phyloP scores from a whole-genome alignment of 176 grass and related monocot genomes.

The Tillandsia leiboldiana region DNA sequence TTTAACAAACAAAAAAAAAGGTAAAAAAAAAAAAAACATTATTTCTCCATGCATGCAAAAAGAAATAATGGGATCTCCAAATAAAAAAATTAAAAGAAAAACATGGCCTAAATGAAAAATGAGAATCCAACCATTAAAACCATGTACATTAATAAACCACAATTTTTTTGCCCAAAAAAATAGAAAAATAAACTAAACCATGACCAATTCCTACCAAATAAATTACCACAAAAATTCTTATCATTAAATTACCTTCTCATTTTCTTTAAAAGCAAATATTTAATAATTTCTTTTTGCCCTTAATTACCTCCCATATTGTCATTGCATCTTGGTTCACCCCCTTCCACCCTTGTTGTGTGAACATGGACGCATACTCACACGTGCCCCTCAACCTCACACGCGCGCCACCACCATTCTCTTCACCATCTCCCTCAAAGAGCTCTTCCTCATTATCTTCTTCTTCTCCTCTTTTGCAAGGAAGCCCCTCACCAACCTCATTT shows the following conservation, averaged over 20 bases:
- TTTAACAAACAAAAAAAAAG: too few species aligned
- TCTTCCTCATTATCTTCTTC: conserved; percentile 25
- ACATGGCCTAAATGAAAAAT: too few species aligned
- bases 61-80: neutral
- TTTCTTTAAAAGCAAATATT: too few species aligned
- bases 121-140: too few species aligned
- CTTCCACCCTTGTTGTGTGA: conserved; percentile 83
- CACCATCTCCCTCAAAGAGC: conserved; percentile 4
- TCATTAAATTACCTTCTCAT: too few species aligned
- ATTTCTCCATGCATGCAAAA: neutral
- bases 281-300: too few species aligned
- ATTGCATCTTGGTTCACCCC: conserved; percentile 96
- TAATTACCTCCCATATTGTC: conserved; percentile 56
- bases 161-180: too few species aligned
- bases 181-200: too few species aligned
- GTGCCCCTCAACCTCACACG: conserved; percentile 29
- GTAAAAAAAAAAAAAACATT: too few species aligned
- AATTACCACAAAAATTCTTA: too few species aligned
- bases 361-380: conserved; percentile 42
- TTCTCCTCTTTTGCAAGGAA: conserved; percentile 36
- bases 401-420: conserved; percentile 15
- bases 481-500: conserved; percentile 21
- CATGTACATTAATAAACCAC: too few species aligned
- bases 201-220: too few species aligned
- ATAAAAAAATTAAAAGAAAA: neutral